Evolutionary conservation across 176 grass and related monocot species (phyloP).

Genomic region (Alloteropsis semialata): DNA sequence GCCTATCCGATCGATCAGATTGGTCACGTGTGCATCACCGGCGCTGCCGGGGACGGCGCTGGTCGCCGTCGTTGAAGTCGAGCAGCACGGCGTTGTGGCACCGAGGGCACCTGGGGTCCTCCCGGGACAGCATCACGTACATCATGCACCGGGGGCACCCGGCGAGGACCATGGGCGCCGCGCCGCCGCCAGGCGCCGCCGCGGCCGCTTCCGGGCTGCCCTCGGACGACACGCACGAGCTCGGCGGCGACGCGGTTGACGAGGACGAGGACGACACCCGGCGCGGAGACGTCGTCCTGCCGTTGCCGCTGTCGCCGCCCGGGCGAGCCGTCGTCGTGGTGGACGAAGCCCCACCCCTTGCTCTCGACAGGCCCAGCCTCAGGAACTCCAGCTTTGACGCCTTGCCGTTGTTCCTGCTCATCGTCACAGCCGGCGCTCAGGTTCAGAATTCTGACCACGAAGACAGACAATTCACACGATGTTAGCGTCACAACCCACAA

Average conservation of each 20-base stretch:
- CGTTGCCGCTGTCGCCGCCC: conserved; percentile 11
- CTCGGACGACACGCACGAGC: conserved; percentile 98
- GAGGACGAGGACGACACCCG: conserved; percentile 50
- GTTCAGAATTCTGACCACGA: conserved; percentile 14
- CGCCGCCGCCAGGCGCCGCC: not conserved
- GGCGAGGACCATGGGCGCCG: conserved; percentile 71
- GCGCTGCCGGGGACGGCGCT: conserved; percentile 39
- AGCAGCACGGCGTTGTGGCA: conserved; percentile 90
- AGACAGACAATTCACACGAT: not conserved
- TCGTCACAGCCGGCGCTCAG: conserved; percentile 21
- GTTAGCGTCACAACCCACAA: not conserved
- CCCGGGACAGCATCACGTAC: conserved; percentile 94
- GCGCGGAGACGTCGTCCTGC: conserved; percentile 27
- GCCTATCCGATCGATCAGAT: not conserved
- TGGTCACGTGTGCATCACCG: conserved; percentile 4
- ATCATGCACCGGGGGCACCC: conserved; percentile 94
- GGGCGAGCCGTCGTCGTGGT: conserved; percentile 26
- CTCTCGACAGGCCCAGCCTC: conserved; percentile 60
- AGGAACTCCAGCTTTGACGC: conserved; percentile 59
- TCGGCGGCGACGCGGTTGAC: conserved; percentile 65
- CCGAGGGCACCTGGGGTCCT: conserved; percentile 87
- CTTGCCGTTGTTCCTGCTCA: conserved; percentile 90
- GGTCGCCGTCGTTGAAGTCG: conserved; percentile 72
- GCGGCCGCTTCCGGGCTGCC: conserved; percentile 58
- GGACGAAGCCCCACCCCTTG: conserved; percentile 33